phyloP scores from a whole-genome alignment of 2,329 filamentous ascomycete genomes.

The Lasiodiplodia sp. region DNA sequence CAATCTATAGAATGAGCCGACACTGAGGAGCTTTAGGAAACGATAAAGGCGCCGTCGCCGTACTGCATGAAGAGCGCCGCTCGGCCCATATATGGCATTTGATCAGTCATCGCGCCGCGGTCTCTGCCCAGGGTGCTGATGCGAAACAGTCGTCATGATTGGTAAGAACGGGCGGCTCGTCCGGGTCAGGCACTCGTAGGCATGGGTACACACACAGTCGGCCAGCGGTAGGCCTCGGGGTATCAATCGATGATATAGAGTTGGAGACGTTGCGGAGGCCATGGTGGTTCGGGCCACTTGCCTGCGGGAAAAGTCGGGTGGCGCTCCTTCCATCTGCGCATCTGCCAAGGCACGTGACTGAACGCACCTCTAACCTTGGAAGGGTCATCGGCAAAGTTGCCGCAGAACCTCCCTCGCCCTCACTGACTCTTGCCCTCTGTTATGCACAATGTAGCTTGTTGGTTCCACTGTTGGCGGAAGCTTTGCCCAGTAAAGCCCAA shows the following conservation, averaged over 20 bases:
- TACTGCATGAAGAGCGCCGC: neutral
- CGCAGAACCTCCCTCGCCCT: neutral
- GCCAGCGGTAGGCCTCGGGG: neutral
- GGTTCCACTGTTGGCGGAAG: no score
- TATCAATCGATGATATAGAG: neutral
- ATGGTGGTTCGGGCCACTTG: neutral
- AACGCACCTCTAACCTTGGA: no score
- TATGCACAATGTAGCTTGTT: no score
- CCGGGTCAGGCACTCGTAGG: neutral
- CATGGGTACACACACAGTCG: neutral
- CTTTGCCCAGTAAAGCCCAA: neutral
- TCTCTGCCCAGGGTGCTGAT: neutral
- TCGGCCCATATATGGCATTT: neutral
- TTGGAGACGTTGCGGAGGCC: neutral
- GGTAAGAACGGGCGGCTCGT: neutral
- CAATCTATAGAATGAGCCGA: neutral
- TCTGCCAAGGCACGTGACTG: neutral
- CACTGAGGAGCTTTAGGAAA: neutral
- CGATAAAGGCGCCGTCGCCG: neutral
- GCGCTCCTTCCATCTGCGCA: neutral
- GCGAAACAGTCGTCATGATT: neutral
- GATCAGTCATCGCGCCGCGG: conserved; percentile 1
- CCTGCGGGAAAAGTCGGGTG: neutral
- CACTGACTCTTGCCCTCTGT: neutral
- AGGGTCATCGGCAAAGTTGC: neutral